Conservation (phyloP, 495 filamentous ascomycete species). For the Neurospora tetrasperma region DNA sequence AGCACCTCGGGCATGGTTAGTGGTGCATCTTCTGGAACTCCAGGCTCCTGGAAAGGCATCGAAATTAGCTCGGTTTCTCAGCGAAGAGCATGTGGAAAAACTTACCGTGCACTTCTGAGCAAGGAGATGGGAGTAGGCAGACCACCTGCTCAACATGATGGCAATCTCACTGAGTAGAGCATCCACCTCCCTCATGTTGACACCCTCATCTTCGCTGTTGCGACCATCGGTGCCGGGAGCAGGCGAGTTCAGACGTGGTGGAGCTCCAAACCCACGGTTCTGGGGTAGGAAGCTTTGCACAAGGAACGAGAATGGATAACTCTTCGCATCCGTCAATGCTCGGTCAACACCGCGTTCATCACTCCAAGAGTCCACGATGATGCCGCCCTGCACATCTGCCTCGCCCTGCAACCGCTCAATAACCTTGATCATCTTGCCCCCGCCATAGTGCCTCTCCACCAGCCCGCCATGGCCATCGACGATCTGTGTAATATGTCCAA, state of each 20-base stretch:
- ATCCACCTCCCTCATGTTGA: constrained; percentile 93
- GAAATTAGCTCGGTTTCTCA: constrained; percentile 8
- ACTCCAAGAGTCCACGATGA: constrained; percentile 88
- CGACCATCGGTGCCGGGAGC: constrained; percentile 45
- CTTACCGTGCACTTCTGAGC: constrained; percentile 71
- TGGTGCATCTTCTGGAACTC: constrained; percentile 32
- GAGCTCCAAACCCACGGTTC: constrained; percentile 44
- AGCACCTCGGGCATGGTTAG: constrained; percentile 59
- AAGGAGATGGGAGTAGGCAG: constrained; percentile 81
- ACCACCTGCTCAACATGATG: constrained; percentile 88
- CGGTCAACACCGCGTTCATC: constrained; percentile 79
- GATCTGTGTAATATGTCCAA: constrained; percentile 95
- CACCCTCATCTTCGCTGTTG: constrained; percentile 71
- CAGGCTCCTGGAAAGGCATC: constrained; percentile 29
- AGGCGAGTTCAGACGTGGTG: constrained; percentile 51
- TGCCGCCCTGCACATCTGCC: constrained; percentile 94
- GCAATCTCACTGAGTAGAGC: constrained; percentile 75
- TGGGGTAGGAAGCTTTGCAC: constrained; percentile 85
- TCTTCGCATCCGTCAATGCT: constrained; percentile 85
- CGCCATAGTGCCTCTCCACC: constrained; percentile 87
- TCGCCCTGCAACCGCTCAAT: constrained; percentile 90
- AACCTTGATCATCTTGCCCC: constrained; percentile 88
- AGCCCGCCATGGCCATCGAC: constrained; percentile 82
- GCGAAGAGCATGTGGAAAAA: constrained; percentile 6
- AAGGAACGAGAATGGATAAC: constrained; percentile 92